These are phyloP conservation scores for Candida anglica DNA, from an alignment of 805 yeast genomes.

Conservation along the genomic window DNA sequence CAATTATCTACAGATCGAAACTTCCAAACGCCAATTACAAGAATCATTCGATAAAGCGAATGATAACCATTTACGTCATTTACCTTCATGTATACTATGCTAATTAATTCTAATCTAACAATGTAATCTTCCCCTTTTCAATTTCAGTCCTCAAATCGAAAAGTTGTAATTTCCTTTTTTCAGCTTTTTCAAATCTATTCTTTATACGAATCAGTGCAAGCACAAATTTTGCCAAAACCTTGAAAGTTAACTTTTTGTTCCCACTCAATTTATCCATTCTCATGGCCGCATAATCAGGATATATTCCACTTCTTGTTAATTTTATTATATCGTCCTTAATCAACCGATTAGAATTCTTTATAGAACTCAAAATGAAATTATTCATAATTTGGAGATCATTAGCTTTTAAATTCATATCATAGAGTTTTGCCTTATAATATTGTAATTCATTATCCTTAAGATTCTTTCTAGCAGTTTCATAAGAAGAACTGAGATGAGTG, in stretches of 20 bases:
- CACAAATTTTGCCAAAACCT: constrained; percentile 33
- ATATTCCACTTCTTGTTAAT: constrained; percentile 27
- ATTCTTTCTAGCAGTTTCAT: constrained; percentile 9
- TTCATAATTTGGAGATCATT: constrained; percentile 35
- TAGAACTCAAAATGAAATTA: constrained; percentile 22
- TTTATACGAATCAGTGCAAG: constrained; percentile 31
- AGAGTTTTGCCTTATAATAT: constrained; percentile 44
- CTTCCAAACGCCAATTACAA: constrained; percentile 39
- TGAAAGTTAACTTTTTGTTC: constrained; percentile 21
- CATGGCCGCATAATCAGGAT: constrained; percentile 24
- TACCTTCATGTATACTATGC: too few species aligned
- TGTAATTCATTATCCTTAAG: constrained; percentile 34
- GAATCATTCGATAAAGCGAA: constrained; percentile 24
- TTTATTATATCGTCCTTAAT: constrained; percentile 24
- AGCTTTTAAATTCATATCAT: constrained; percentile 34
- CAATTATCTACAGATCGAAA: constrained; percentile 35
- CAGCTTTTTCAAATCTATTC: constrained; percentile 24
- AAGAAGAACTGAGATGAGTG: constrained; percentile 19
- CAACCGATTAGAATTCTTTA: constrained; percentile 21
- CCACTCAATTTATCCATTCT: constrained; percentile 9
- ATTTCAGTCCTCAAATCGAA: constrained; percentile 26
- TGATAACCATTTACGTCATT: too few species aligned
- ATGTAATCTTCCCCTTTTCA: constrained; percentile 20
- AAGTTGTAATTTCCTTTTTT: constrained; percentile 20
- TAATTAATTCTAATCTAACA: constrained; percentile 5